Evolutionary conservation across 768 basidiomycete species (phyloP), one percentile per base, ranked within the genome.

Genomic region (Porpolomopsis calyptriformis): DNA sequence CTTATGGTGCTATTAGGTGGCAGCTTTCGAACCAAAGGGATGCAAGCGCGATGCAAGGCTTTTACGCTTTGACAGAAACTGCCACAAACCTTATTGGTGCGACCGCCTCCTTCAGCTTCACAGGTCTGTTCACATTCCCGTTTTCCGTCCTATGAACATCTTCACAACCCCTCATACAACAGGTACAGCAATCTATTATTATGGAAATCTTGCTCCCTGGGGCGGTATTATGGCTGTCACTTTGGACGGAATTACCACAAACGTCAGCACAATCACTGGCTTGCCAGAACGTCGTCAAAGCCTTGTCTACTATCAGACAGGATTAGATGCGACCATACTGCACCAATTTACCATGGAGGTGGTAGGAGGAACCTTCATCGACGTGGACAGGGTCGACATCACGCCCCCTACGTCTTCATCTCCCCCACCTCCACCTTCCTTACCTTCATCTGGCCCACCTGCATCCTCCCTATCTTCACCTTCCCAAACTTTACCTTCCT

Each of bases 361-460:
- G 39, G 19, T 40, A 4, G 39, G 39, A 4, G 39, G 39, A 14
- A 20, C 3, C 4, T 34, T 34, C 18, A 25, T 40, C 39, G n/a
- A 40, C 12, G n/a, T 40, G 39, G 39, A 40, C 39, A 40, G n/a
- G 39, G 39, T 40, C 12, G 39, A 40, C 19, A 20, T 40, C 39
- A 34, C 33, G 14, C 33, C 33, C 29, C 10, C 33, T 11, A 3
- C 33, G n/a, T n/a, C n/a, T n/a, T n/a, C n/a, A n/a, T n/a, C n/a
- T n/a, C n/a, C n/a, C n/a, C n/a, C n/a, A n/a, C n/a, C n/a, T n/a
- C n/a, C n/a, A n/a, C n/a, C n/a, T n/a, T n/a, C n/a, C n/a, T n/a
- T n/a, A n/a, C n/a, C n/a, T n/a, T n/a, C n/a, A n/a, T n/a, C n/a
- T n/a, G n/a, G n/a, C n/a, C n/a, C n/a, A n/a, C n/a, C n/a, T n/a